These are phyloP conservation scores for Protostelium mycophagum DNA, from an alignment of 78 protist genomes.

Conservation along the genomic window DNA sequence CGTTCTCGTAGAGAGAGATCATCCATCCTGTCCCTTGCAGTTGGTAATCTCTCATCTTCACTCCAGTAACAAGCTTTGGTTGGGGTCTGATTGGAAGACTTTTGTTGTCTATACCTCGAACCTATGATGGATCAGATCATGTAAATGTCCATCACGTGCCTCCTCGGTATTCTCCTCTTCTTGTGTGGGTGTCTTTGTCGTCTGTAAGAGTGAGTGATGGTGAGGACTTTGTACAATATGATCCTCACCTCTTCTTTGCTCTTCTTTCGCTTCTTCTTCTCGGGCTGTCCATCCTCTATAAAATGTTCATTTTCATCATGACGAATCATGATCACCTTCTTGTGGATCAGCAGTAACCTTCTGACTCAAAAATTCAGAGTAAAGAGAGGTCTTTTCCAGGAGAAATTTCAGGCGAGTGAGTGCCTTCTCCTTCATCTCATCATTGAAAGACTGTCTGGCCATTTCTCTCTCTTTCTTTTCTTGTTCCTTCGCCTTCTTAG, in stretches of 20 bases:
- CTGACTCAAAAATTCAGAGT: conserved; percentile 13
- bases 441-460: not conserved
- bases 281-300: not conserved
- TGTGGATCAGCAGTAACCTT: not conserved
- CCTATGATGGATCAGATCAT: too few relatives aligned
- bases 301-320: not conserved
- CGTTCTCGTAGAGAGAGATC: conserved; percentile 71
- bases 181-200: not conserved
- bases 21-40: conserved; percentile 94
- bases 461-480: too few relatives aligned
- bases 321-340: not conserved
- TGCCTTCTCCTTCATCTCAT: not conserved
- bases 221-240: too few relatives aligned
- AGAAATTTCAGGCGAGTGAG: conserved; percentile 39
- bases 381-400: conserved; percentile 51
- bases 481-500: too few relatives aligned
- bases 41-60: conserved; percentile 90
- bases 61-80: conserved; percentile 60
- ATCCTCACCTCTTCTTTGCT: not conserved
- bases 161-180: not conserved
- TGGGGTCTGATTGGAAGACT: not conserved
- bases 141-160: too few relatives aligned
- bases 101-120: not conserved
- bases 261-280: conserved; percentile 54
- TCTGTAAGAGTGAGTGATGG: too few relatives aligned